Base-by-base conservation (phyloP, 768 basidiomycete genomes). In the Leccinum fibrillosum region DNA sequence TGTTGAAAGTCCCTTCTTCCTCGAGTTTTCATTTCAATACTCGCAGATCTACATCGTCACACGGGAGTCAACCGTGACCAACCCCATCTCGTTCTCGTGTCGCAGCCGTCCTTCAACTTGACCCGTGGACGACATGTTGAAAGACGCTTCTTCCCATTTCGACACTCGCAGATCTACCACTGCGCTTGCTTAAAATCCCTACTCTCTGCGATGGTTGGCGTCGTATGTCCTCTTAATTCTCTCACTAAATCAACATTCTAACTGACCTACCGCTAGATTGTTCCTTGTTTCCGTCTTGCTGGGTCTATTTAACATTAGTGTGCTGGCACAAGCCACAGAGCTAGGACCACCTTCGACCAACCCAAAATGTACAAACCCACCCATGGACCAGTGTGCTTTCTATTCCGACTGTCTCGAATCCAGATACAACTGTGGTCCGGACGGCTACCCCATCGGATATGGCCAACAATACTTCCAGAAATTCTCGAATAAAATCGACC, bases 351-450 rank as follows among this genome's bases (percentile, higher is more conserved):
- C n/a, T 42, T 42, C 39, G 39, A 42, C 39, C n/a, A 42, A 42
- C 9, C n/a, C 9, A 42, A n/a, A n/a, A 34, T 73, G 72, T 34
- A 34, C 60, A 12, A 58, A 60, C 52, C 78, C 80, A 4, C 73
- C 72, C 2, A 66, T 62, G 49, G 73, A 76, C 55, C 73, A 69
- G 15, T 82, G 80, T 63, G 39, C 68, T 3, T 82, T 42, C 39
- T 42, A 42, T 42, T n/a, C 39, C n/a, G 39, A 42, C n/a, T 42
- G 39, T 10, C 39, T 42, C n/a, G 39, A n/a, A n/a, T 42, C 39
- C 39, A 42, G 39, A 42, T 42, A 42, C 9, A 3, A n/a, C 9
- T 42, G n/a, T 42, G 39, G 39, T n/a, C 9, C 39, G n/a, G 39
- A 42, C 39, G 39, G 39, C 4, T 42, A 42, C 39, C 39, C 39